These are phyloP conservation scores for Alopecurus myosuroides DNA, from an alignment of 176 grass and related monocot species.

Conservation along the genomic window DNA sequence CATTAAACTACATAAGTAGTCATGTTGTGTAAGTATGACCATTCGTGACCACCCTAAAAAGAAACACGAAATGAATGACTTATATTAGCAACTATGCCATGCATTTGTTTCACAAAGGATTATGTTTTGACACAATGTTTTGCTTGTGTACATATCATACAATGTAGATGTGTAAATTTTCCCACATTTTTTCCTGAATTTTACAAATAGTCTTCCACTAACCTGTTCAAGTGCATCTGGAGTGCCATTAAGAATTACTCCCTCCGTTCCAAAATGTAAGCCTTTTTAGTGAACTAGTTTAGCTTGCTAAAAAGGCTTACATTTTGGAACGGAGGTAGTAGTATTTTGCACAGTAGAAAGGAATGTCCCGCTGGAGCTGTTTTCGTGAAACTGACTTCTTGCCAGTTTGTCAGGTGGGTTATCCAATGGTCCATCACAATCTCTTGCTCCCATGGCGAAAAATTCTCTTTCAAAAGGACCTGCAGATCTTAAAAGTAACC, in stretches of 20 bases:
- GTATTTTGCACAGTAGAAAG: background rate
- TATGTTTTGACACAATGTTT: background rate
- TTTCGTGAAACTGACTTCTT: constrained; percentile 13
- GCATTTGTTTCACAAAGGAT: background rate
- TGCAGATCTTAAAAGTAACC: constrained; percentile 12
- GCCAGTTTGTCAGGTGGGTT: constrained; percentile 38
- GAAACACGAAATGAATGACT: background rate
- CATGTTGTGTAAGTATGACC: background rate
- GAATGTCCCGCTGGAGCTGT: background rate
- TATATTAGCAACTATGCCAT: background rate
- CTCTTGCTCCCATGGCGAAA: constrained; percentile 27
- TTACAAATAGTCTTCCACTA: background rate
- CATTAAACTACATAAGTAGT: background rate
- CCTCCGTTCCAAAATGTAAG: too few species aligned
- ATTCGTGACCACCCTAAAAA: background rate
- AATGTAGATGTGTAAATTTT: background rate
- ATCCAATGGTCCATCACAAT: constrained; percentile 38
- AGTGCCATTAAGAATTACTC: background rate
- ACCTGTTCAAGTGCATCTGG: background rate
- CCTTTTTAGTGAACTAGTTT: too few species aligned
- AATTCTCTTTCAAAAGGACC: background rate
- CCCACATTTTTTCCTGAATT: background rate
- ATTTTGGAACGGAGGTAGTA: too few species aligned
- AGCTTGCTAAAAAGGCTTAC: too few species aligned
- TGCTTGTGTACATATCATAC: background rate